Evolutionary conservation across 257 asterid genomes (phyloP).

Genomic region (Handroanthus guayacan): DNA sequence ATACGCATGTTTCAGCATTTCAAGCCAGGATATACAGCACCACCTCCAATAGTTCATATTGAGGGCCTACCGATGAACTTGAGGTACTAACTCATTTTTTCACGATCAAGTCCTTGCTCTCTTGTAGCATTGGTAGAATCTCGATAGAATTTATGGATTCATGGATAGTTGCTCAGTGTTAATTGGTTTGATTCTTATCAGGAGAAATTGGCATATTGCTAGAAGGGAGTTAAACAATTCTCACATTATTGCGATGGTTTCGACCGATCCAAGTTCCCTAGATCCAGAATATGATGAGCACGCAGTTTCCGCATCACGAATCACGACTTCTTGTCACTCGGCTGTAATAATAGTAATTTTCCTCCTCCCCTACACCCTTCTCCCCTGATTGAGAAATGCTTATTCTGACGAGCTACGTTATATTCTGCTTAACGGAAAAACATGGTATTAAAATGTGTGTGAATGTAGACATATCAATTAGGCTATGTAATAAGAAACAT

Average conservation of each 20-base stretch:
- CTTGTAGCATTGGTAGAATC: background rate
- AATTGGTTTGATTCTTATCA: conserved; percentile 40
- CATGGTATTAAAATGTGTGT: background rate
- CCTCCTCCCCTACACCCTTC: conserved; percentile 26
- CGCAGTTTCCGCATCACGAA: conserved; percentile 55
- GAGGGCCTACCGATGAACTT: conserved; percentile 68
- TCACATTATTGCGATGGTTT: conserved; percentile 64
- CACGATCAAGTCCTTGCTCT: conserved; percentile 33
- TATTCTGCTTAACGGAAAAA: background rate
- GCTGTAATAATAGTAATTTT: conserved; percentile 56
- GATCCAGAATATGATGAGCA: conserved; percentile 50
- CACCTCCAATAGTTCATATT: conserved; percentile 65
- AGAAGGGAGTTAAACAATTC: conserved; percentile 62
- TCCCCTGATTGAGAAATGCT: background rate
- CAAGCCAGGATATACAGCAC: conserved; percentile 74
- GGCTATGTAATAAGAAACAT: background rate
- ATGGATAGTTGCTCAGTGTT: conserved; percentile 1
- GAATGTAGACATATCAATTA: background rate
- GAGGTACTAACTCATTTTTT: conserved; percentile 47
- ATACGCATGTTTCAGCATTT: conserved; percentile 51
- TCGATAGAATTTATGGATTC: background rate
- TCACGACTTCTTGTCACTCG: conserved; percentile 60
- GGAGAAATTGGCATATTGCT: conserved; percentile 78
- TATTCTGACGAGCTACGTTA: background rate
- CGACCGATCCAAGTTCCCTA: conserved; percentile 53